phyloP scores from a whole-genome alignment of 2,329 filamentous ascomycete species.

The Furcasterigmium sp. region DNA sequence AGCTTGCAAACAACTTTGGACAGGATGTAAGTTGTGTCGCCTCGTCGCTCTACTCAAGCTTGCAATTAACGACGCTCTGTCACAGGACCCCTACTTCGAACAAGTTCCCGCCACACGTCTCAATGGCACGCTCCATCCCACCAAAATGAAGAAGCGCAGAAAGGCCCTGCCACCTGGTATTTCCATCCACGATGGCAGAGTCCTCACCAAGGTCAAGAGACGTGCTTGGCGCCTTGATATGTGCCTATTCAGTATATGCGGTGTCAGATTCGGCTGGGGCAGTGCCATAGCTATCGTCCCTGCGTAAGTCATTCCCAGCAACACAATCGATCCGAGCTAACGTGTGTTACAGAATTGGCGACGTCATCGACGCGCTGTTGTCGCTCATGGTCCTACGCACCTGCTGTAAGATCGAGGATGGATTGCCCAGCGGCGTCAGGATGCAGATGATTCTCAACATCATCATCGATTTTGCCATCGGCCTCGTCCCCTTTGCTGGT shows the following conservation, averaged over 20 bases:
- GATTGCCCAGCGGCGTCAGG: slow-evolving; percentile 57
- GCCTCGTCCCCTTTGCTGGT: slow-evolving; percentile 70
- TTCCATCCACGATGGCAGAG: slow-evolving; percentile 71
- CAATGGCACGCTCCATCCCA: slow-evolving; percentile 53
- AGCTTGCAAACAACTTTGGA: slow-evolving; percentile 52
- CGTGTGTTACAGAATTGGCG: slow-evolving; percentile 57
- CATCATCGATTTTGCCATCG: slow-evolving; percentile 65
- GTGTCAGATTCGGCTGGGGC: slow-evolving; percentile 84
- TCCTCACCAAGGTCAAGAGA: slow-evolving; percentile 82
- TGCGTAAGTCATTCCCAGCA: slow-evolving; percentile 51
- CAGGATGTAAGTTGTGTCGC: slow-evolving; percentile 37
- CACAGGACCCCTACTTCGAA: slow-evolving; percentile 86
- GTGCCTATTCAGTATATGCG: slow-evolving; percentile 74
- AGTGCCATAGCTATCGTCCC: slow-evolving; percentile 82
- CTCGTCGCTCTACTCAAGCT: slow-evolving; percentile 12
- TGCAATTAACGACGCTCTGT: slow-evolving; percentile 19
- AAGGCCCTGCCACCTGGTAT: slow-evolving; percentile 81
- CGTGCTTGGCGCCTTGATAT: slow-evolving; percentile 83
- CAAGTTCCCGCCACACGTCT: slow-evolving; percentile 69
- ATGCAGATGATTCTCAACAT: slow-evolving; percentile 79
- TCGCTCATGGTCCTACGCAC: slow-evolving; percentile 70
- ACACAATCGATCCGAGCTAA: not conserved
- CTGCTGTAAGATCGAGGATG: slow-evolving; percentile 70
- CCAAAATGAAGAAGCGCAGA: slow-evolving; percentile 76
- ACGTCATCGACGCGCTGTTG: slow-evolving; percentile 67